These are phyloP conservation scores for Trichoderma semiorbis DNA, from an alignment of 2,329 filamentous ascomycete genomes.

Conservation along the genomic window DNA sequence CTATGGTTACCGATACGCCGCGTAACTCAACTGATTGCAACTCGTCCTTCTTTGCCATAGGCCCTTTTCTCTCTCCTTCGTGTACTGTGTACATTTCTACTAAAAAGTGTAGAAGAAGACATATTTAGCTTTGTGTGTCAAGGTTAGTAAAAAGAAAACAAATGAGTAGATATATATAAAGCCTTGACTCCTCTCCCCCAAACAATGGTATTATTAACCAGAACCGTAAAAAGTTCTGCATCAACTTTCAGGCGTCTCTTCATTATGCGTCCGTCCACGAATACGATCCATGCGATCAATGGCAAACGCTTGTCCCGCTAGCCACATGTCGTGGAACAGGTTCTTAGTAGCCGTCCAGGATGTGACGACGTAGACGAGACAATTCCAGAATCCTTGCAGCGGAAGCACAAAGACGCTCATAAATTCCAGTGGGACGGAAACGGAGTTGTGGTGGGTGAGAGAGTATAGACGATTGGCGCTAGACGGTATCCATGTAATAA, in stretches of 20 bases:
- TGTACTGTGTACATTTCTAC: neutral
- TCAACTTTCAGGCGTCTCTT: neutral
- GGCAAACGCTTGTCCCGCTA: neutral
- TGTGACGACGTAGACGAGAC: conserved; percentile 64
- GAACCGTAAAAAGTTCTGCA: no score
- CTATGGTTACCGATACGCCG: neutral
- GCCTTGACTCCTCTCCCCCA: neutral
- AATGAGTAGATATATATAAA: neutral
- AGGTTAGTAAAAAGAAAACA: neutral
- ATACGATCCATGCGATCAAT: neutral
- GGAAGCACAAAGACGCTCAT: conserved; percentile 68
- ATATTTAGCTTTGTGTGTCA: neutral
- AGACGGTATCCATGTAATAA: conserved; percentile 68
- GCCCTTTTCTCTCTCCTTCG: neutral
- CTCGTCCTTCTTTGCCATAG: neutral
- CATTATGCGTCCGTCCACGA: neutral
- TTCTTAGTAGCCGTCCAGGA: conserved; percentile 55
- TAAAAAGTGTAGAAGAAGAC: neutral
- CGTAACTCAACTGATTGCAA: neutral
- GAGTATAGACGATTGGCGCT: conserved; percentile 69
- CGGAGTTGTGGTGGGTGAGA: conserved; percentile 48
- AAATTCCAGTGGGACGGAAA: conserved; percentile 57
- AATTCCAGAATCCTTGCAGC: conserved; percentile 76
- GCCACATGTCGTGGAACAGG: conserved; percentile 18
- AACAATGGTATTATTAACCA: neutral